Conservation (phyloP, 441 rosid genomes). For the Adansonia madagascariensis region DNA sequence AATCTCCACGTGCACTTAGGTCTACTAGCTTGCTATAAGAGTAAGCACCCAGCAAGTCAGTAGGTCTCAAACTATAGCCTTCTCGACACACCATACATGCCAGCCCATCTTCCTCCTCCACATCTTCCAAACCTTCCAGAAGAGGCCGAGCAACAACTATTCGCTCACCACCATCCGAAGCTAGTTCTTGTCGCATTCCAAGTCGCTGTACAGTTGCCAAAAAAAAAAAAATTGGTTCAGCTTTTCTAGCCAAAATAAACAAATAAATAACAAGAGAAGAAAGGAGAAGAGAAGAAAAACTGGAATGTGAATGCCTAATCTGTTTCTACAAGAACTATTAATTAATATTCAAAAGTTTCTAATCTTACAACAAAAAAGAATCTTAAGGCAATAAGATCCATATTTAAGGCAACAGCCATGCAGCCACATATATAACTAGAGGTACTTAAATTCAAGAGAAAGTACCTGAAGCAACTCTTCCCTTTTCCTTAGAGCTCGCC, state of each 20-base stretch:
- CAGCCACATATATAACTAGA: constrained; percentile 21
- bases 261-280: constrained; percentile 7
- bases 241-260: constrained; percentile 20
- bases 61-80: constrained; percentile 98
- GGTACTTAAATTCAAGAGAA: not conserved
- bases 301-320: not conserved
- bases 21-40: constrained; percentile 96
- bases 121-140: constrained; percentile 98
- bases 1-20: constrained; percentile 96
- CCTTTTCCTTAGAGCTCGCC: constrained; percentile 87
- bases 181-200: constrained; percentile 87
- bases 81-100: constrained; percentile 99
- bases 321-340: constrained; percentile 7
- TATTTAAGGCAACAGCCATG: constrained; percentile 9
- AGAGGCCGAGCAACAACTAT: constrained; percentile 82
- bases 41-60: constrained; percentile 92
- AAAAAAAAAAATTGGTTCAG: constrained; percentile 14
- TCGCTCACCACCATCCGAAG: constrained; percentile 95
- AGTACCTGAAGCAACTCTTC: constrained; percentile 90
- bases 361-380: not conserved
- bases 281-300: not conserved
- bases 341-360: constrained; percentile 5
- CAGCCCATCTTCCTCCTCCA: constrained; percentile 96
- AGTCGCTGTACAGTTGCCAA: constrained; percentile 58
- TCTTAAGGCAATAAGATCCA: not conserved